These are phyloP conservation scores for Aotearoamyces nothofagi DNA, from an alignment of 2,329 filamentous ascomycete species.

Conservation along the genomic window DNA sequence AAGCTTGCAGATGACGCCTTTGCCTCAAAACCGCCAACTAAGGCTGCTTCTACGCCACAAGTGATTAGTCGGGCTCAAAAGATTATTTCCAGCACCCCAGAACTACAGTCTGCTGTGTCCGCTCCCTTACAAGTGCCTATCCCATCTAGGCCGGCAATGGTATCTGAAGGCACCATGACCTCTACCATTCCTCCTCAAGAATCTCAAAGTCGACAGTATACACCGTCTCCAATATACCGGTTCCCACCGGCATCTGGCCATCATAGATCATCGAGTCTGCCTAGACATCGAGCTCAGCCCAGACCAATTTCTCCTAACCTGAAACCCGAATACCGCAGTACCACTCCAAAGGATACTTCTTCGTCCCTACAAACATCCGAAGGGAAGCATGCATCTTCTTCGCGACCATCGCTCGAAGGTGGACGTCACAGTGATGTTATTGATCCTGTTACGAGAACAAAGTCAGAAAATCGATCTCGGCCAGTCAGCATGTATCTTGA, in stretches of 20 bases:
- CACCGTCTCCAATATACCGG: slow-evolving; percentile 12
- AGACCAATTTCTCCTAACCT: slow-evolving; percentile 17
- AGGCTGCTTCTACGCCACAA: neutral
- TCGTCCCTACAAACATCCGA: slow-evolving; percentile 4
- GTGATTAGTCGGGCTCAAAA: slow-evolving; percentile 39
- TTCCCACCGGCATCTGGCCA: slow-evolving; percentile 16
- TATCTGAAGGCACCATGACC: slow-evolving; percentile 73
- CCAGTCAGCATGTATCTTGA: slow-evolving; percentile 75
- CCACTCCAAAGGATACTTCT: too few species aligned
- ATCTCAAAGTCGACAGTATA: slow-evolving; percentile 10
- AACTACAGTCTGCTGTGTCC: slow-evolving; percentile 33
- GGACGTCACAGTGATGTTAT: slow-evolving; percentile 46
- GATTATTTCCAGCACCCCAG: slow-evolving; percentile 47
- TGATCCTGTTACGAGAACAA: slow-evolving; percentile 43
- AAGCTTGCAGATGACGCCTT: slow-evolving; percentile 79
- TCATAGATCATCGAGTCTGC: slow-evolving; percentile 37
- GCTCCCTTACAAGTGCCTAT: slow-evolving; percentile 20
- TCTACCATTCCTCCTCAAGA: slow-evolving; percentile 29
- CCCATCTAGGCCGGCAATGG: slow-evolving; percentile 29
- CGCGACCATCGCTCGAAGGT: slow-evolving; percentile 56
- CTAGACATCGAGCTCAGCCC: slow-evolving; percentile 19
- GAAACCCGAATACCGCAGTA: too few species aligned
- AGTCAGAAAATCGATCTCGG: slow-evolving; percentile 53
- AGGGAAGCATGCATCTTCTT: slow-evolving; percentile 27
- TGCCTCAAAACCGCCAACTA: slow-evolving; percentile 25